Conservation (phyloP, 345 rosid genomes). For the Bruguiera sexangula region DNA sequence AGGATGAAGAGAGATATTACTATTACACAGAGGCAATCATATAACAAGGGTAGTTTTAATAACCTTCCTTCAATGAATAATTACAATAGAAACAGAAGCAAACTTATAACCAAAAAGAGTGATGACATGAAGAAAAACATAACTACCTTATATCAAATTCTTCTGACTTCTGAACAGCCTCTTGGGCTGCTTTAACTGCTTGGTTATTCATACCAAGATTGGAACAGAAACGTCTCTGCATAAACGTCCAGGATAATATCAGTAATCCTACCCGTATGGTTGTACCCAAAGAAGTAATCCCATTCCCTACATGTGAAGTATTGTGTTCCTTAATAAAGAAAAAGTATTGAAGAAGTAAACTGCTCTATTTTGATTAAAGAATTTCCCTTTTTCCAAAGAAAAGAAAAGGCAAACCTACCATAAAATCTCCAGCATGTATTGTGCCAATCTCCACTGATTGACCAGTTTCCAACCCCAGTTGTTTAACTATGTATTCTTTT, state of each 20-base stretch:
- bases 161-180: constrained; percentile 91
- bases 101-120: neutral
- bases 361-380: neutral
- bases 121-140: neutral
- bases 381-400: neutral
- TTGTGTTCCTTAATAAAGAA: neutral
- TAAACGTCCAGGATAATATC: constrained; percentile 15
- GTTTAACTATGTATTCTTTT: constrained; percentile 97
- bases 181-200: constrained; percentile 96
- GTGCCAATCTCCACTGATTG: constrained; percentile 96
- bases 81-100: neutral
- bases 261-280: neutral
- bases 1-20: too few relatives aligned
- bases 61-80: too few relatives aligned
- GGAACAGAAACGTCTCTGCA: constrained; percentile 94
- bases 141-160: constrained; percentile 89
- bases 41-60: too few relatives aligned
- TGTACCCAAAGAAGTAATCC: constrained; percentile 1
- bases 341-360: neutral
- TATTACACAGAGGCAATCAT: too few relatives aligned
- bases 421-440: constrained; percentile 97
- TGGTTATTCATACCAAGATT: constrained; percentile 93
- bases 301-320: neutral
- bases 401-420: constrained; percentile 46
- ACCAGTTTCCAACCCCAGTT: constrained; percentile 85